Evolutionary conservation across 345 rosid species (phyloP), one percentile per base, ranked within the genome.

Genomic region (Bretschneidera sinensis): DNA sequence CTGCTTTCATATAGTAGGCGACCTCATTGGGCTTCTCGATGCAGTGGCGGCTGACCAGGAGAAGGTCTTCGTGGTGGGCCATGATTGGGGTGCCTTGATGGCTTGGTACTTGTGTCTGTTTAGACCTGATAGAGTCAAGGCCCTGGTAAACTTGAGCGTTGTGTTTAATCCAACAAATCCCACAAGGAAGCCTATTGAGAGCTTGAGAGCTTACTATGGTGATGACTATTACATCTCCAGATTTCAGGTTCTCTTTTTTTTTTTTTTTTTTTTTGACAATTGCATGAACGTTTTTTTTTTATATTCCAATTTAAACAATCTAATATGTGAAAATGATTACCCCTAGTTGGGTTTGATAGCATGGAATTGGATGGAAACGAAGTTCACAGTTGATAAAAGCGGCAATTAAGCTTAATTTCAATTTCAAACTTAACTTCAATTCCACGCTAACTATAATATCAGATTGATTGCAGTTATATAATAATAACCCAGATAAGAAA

Each of bases 191-290:
- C 76, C 76, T 0, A 62, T 34, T 23, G 17, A 67, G 0, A 47
- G 15, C 6, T 52, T 22, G 47, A 66, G 8, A 33, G 62, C 71
- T 0, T 62, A 50, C 23, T 72, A 72, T 54, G 72, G 76, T 0
- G 72, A 72, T 59, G 76, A 72, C 43, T 72, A 72, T 35, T 67
- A 72, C 45, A 67, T 72, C 59, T 72, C 68, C 62, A 58, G 72
- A 31, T 67, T 72, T 54, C 76, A 72, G 76, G 76, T 52, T 10
- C 63, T 45, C 5, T 28, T 51, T 51, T 62, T 54, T 25, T 2
- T 28, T 8, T 28, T 28, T 28, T 28, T 2, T 28, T 8, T 28
- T 28, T 28, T 28, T n/a, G n/a, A 28, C n/a, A n/a, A n/a, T n/a
- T n/a, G n/a, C n/a, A n/a, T n/a, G n/a, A n/a, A n/a, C n/a, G n/a